These are phyloP conservation scores for Pholiota microspora DNA, from an alignment of 768 basidiomycete species.

Conservation along the genomic window DNA sequence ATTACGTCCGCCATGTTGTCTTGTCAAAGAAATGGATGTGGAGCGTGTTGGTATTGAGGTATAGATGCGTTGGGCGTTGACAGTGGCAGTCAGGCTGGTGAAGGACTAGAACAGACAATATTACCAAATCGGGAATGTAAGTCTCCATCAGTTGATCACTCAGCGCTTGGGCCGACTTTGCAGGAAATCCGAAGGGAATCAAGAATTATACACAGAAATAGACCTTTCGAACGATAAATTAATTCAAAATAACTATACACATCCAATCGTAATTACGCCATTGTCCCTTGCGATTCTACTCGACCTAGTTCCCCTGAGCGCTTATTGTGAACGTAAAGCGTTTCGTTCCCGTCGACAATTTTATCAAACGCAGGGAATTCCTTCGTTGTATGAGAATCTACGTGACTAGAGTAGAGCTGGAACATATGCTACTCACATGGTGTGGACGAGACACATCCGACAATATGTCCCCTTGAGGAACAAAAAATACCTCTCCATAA, in stretches of 20 bases:
- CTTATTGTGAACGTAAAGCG: neutral
- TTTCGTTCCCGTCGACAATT: neutral
- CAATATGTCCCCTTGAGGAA: neutral
- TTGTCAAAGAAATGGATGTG: neutral
- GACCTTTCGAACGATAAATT: neutral
- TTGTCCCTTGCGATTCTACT: neutral
- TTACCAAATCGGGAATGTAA: neutral
- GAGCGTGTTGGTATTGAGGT: neutral
- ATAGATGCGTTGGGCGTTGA: neutral
- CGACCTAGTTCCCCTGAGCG: neutral
- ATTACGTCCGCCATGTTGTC: slow-evolving; percentile 68
- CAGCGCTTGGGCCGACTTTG: too few species aligned
- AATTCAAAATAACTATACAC: neutral
- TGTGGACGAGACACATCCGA: neutral
- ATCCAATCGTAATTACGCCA: neutral
- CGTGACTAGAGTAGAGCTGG: neutral
- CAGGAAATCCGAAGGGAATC: too few species aligned
- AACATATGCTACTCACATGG: neutral
- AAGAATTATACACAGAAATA: neutral
- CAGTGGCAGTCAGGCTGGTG: neutral
- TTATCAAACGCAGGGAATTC: neutral
- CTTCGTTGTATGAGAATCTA: neutral
- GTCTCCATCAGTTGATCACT: neutral
- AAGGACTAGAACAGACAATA: slow-evolving; percentile 4
- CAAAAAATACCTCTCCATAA: neutral